A percentile compares a stretch with the other conserved stretches of the same genome.
Conservation (phyloP, 257 asterid species). For the Salvia hispanica region DNA sequence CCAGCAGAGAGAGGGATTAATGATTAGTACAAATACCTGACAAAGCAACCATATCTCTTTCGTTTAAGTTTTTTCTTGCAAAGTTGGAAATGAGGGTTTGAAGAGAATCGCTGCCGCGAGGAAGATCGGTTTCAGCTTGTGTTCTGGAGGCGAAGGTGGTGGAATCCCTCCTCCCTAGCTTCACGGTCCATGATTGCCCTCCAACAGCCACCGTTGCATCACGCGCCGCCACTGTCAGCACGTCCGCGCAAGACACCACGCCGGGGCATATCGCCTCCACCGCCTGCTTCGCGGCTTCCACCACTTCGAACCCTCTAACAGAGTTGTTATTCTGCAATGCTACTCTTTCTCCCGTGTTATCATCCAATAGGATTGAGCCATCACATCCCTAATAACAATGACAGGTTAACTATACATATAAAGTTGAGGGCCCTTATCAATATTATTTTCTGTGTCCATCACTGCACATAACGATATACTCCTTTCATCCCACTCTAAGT, state of each 20-base stretch:
- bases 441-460: no score
- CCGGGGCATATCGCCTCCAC: slow-evolving; percentile 42
- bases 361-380: slow-evolving; percentile 40
- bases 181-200: slow-evolving; percentile 46
- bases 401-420: no score
- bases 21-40: slow-evolving; percentile 30
- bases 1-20: no score
- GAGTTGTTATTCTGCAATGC: slow-evolving; percentile 35
- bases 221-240: slow-evolving; percentile 40
- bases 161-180: slow-evolving; percentile 36
- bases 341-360: slow-evolving; percentile 29
- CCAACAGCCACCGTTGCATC: slow-evolving; percentile 40
- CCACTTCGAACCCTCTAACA: slow-evolving; percentile 37
- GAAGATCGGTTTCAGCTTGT: slow-evolving; percentile 34
- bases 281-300: slow-evolving; percentile 39
- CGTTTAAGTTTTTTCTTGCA: slow-evolving; percentile 19
- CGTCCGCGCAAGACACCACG: slow-evolving; percentile 44
- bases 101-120: slow-evolving; percentile 24
- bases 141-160: slow-evolving; percentile 34
- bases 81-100: slow-evolving; percentile 25
- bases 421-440: no score
- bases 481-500: no score
- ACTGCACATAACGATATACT: no score
- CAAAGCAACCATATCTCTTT: slow-evolving; percentile 41
- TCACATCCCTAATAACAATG: slow-evolving; percentile 34